phyloP scores from a whole-genome alignment of 306 rosid species.

The Fragaria vesca region DNA sequence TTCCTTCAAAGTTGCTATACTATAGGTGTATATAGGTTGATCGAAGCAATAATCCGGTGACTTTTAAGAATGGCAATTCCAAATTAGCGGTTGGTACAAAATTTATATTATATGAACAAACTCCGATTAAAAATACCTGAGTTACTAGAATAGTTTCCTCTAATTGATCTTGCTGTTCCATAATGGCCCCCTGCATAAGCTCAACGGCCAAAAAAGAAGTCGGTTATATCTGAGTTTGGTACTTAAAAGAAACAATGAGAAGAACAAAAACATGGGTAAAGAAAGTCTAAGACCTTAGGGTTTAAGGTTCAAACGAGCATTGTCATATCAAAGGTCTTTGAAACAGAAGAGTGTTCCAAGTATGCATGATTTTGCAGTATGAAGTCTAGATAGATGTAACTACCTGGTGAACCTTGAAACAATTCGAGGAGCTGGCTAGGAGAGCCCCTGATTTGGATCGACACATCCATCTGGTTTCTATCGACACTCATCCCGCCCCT shows the following conservation, averaged over 20 bases:
- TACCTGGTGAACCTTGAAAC: conserved; percentile 6
- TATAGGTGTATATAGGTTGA: background rate
- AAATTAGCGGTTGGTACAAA: background rate
- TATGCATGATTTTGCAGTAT: background rate
- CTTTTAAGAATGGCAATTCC: background rate
- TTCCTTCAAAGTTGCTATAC: background rate
- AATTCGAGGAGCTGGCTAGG: background rate
- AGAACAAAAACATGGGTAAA: too few relatives aligned
- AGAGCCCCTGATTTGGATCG: background rate
- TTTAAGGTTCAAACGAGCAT: too few relatives aligned
- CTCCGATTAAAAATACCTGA: background rate
- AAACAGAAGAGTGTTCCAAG: background rate
- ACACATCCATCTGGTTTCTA: background rate
- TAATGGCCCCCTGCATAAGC: background rate
- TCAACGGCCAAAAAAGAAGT: too few relatives aligned
- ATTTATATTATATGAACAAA: background rate
- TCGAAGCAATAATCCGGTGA: background rate
- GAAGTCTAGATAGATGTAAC: background rate
- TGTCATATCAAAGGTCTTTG: too few relatives aligned
- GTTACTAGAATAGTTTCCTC: background rate
- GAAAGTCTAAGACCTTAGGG: too few relatives aligned
- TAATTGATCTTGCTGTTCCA: background rate
- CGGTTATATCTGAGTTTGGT: background rate
- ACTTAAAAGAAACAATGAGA: too few relatives aligned
- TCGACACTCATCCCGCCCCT: background rate